Base-by-base conservation (phyloP, 257 asterid genomes). In the Gardenia jasminoides region DNA sequence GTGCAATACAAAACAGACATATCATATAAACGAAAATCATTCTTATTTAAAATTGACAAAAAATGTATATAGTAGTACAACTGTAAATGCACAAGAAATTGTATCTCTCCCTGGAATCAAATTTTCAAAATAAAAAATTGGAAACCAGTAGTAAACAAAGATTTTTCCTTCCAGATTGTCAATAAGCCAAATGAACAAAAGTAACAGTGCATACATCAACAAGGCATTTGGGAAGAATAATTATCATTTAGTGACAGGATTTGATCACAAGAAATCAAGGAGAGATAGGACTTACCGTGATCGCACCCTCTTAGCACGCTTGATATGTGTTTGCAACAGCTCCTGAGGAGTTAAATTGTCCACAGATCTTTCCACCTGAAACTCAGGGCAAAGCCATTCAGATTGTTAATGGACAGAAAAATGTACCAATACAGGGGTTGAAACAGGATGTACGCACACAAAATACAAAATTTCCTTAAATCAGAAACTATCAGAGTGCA, bases 261-360 rank as follows among this genome's bases (percentile, higher is more conserved):
- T 64, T 64, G 16, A 66, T 66, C 13, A 44, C 54, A 43, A 67
- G 59, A 59, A 30, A 28, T 22, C 41, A 43, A 39, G 76, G 47
- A 48, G 65, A 41, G 68, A 77, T 67, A 62, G 70, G 16, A 69
- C 82, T 88, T 91, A 94, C 99, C 93, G 83, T 68, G 94, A 90
- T 70, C 99, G 88, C 70, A 94, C 91, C 83, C 88, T 89, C 91
- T 93, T 94, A 75, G 99, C 98, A 78, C 91, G 99, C 80, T 86
- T 91, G 84, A 94, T 85, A 83, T 93, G 98, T 72, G 85, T 84
- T 79, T 90, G 94, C 88, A 94, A 86, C 78, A 94, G 90, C 81
- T 93, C 97, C 67, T 86, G 81, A 33, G 86, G 84, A 48, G 97
- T 87, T 86, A 90, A 81, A 77, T 87, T 76, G 81, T 89, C 97